A percentile compares a stretch with the other conserved stretches of the same genome.
Conservation (phyloP, 2,329 filamentous ascomycete species). For the Thielaviopsis euricoi region DNA sequence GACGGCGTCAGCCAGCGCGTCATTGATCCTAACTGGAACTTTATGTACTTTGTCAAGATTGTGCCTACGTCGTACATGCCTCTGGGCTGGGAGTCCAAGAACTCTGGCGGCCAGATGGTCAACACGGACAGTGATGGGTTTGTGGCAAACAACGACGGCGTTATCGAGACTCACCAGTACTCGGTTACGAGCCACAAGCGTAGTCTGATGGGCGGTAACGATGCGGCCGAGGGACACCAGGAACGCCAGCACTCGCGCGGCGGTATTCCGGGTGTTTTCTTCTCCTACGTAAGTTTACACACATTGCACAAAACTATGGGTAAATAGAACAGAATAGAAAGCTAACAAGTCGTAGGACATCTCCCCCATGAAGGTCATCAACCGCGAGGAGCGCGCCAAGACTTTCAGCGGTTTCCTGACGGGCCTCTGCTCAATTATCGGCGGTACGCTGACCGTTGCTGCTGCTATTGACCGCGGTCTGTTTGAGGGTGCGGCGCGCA, state of each 20-base stretch:
- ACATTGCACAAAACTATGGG: no score
- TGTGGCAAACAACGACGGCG: slow-evolving; percentile 55
- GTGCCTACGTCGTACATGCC: slow-evolving; percentile 91
- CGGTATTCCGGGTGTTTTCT: slow-evolving; percentile 95
- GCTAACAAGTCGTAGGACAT: slow-evolving; percentile 49
- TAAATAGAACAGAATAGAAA: no score
- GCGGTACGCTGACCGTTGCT: slow-evolving; percentile 87
- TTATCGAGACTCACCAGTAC: slow-evolving; percentile 95
- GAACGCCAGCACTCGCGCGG: slow-evolving; percentile 79
- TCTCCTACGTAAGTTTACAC: slow-evolving; percentile 75
- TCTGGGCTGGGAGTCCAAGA: slow-evolving; percentile 63
- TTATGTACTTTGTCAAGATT: slow-evolving; percentile 99
- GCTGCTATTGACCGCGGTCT: slow-evolving; percentile 81
- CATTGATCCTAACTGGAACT: slow-evolving; percentile 75
- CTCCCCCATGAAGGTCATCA: slow-evolving; percentile 98
- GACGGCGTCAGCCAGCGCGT: slow-evolving; percentile 66
- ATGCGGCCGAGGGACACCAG: slow-evolving; percentile 74
- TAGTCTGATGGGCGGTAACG: slow-evolving; percentile 68
- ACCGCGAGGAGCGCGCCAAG: slow-evolving; percentile 80
- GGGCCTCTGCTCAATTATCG: slow-evolving; percentile 84
- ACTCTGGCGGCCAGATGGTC: slow-evolving; percentile 19
- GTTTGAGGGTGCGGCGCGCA: slow-evolving; percentile 69
- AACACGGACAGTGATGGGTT: slow-evolving; percentile 46
- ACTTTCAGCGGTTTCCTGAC: slow-evolving; percentile 85
- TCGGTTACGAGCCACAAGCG: slow-evolving; percentile 94